Conservation (phyloP, 441 rosid species). For the Adansonia gregorii region DNA sequence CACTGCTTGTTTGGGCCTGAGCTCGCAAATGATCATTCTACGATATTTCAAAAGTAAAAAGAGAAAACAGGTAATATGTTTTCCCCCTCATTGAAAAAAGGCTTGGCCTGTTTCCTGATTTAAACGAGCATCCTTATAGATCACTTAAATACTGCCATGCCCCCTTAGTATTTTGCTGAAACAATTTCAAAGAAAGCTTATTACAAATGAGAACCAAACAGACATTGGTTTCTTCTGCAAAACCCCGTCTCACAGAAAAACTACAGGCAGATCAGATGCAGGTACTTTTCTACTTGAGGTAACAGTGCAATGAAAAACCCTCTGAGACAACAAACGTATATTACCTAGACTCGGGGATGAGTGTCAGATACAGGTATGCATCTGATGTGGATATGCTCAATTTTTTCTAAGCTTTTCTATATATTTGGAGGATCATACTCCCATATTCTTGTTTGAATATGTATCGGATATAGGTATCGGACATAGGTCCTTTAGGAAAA, state of each 20-base stretch:
- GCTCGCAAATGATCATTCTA: not conserved
- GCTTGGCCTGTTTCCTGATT: conserved; percentile 5
- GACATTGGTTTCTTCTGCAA: not conserved
- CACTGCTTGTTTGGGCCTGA: not conserved
- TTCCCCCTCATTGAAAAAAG: not conserved
- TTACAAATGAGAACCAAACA: conserved; percentile 7
- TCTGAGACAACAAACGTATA: not conserved
- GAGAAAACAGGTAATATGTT: not conserved
- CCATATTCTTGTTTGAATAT: too few relatives aligned
- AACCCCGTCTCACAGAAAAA: not conserved
- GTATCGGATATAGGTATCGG: too few relatives aligned
- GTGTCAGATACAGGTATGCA: too few relatives aligned
- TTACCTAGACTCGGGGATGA: too few relatives aligned
- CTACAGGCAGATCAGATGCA: not conserved
- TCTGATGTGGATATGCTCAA: too few relatives aligned
- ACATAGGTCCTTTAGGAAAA: too few relatives aligned
- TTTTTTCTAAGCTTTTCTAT: too few relatives aligned
- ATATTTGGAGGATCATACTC: too few relatives aligned
- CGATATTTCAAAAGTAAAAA: not conserved
- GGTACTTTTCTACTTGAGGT: conserved; percentile 4
- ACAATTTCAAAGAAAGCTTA: not conserved
- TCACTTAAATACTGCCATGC: not conserved
- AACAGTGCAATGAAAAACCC: not conserved
- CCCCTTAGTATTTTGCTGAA: not conserved
- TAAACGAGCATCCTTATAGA: not conserved